Base-by-base conservation (phyloP, 176 grass and related monocot genomes). In the Rhynchospora pubera region DNA sequence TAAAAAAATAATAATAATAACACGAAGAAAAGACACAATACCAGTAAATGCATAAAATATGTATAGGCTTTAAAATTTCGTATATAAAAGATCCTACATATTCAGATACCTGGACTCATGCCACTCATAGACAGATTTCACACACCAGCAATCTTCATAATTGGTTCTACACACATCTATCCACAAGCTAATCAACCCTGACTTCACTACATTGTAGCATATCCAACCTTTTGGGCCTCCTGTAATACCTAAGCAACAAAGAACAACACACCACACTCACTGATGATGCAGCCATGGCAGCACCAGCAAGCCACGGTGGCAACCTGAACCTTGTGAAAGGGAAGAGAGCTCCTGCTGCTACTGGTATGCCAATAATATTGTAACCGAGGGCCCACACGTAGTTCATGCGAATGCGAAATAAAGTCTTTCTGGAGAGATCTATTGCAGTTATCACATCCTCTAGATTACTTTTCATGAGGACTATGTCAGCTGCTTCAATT, bases 321-420 rank as follows among this genome's bases (percentile, higher is more conserved):
- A 94, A 39, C 5, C 92, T 87, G 84, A 98, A 91, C 79, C 96
- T 10, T 2, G 87, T 87, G 23, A 74, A 93, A 0, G 96, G 92
- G 79, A 98, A 98, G 19, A 98, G 85, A 11, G 67, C 89, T 12
- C 95, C 96, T 1, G 96, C 96, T 5, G 96, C 92, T 2, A 94
- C 82, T 0, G 96, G 92, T 63, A 94, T 94, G 66, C 96, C 87
- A 13, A 93, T 73, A 61, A 94, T 84, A 84, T 98, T 94, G 90
- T 98, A 98, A 10, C 96, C 96, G 9, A 98, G 92, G 9, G 92
- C 96, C 96, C 96, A 98, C 2, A 94, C 85, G 4, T 94, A 98
- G 69, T 98, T 98, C 96, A 94, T 90, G 23, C 92, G 87, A 84
- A 98, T 98, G 57, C 92, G 89, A 74, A 85, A 93, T 51, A 98